Percentiles rank a stretch among this genome's conserved stretches.
Conservation (phyloP, 23 red algal genomes). For the Gracilaria gracilis region DNA sequence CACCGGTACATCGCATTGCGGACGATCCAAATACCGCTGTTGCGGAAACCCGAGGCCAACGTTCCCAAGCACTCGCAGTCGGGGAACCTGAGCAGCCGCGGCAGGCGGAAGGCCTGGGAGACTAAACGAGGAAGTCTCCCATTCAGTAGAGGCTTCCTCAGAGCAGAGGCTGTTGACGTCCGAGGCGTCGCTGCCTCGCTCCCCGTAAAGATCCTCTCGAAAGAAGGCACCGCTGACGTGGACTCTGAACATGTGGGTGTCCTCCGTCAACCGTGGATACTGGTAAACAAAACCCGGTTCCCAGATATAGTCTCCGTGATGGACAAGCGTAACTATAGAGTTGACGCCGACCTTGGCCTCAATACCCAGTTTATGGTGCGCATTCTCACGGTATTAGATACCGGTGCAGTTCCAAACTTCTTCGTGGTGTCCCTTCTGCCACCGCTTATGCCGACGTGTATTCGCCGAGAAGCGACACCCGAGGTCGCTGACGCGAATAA, state of each 20-base stretch:
- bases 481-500: constrained; percentile 31
- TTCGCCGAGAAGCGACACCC: background rate
- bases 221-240: background rate
- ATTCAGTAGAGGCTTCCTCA: background rate
- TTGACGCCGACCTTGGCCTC: constrained; percentile 47
- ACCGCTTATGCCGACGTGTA: background rate
- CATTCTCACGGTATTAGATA: constrained; percentile 31
- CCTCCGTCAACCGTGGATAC: constrained; percentile 20
- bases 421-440: background rate
- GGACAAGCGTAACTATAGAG: constrained; percentile 41
- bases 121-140: background rate
- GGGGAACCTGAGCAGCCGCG: no score
- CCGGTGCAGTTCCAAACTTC: constrained; percentile 31
- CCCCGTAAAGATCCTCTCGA: background rate
- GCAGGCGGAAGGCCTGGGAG: background rate
- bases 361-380: constrained; percentile 15
- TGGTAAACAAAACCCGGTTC: background rate
- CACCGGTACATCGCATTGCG: no score
- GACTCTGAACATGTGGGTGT: background rate
- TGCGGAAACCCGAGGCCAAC: no score
- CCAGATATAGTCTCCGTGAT: constrained; percentile 15
- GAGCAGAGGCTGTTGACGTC: background rate
- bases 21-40: no score
- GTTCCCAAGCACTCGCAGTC: no score
- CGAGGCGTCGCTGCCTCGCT: constrained; percentile 12